Evolutionary conservation across 169 alveolate genomes (phyloP).

Genomic region (Miamiensis avidus): DNA sequence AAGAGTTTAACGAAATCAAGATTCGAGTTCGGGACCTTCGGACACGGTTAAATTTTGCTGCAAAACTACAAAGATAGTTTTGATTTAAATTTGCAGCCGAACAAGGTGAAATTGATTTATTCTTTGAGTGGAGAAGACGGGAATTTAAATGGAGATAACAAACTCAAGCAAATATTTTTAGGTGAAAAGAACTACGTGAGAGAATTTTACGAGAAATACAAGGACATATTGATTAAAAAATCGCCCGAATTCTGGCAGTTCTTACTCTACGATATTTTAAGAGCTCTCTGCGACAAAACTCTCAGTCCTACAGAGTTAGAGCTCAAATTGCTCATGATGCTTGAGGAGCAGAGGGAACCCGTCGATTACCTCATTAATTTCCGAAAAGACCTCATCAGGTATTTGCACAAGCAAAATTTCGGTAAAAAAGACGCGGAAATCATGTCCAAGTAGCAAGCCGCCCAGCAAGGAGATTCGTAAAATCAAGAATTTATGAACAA

Average conservation of each 20-base stretch:
- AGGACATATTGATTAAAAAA: conserved; percentile 11
- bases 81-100: not conserved
- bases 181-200: conserved; percentile 26
- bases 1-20: no score
- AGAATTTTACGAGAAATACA: conserved; percentile 38
- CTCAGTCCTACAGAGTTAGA: conserved; percentile 2
- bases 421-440: not conserved
- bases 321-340: conserved; percentile 3
- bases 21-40: not conserved
- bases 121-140: not conserved
- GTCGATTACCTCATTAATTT: not conserved
- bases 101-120: not conserved
- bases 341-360: conserved; percentile 10
- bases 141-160: not conserved
- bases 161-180: not conserved
- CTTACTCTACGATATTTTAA: conserved; percentile 30
- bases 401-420: conserved; percentile 12
- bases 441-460: not conserved
- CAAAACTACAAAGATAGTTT: not conserved
- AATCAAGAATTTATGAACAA: not conserved
- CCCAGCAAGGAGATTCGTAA: not conserved
- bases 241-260: conserved; percentile 38
- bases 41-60: not conserved
- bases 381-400: conserved; percentile 16
- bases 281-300: conserved; percentile 31